These are phyloP conservation scores for Clavispora asparagi DNA, from an alignment of 805 yeast species.

Conservation along the genomic window DNA sequence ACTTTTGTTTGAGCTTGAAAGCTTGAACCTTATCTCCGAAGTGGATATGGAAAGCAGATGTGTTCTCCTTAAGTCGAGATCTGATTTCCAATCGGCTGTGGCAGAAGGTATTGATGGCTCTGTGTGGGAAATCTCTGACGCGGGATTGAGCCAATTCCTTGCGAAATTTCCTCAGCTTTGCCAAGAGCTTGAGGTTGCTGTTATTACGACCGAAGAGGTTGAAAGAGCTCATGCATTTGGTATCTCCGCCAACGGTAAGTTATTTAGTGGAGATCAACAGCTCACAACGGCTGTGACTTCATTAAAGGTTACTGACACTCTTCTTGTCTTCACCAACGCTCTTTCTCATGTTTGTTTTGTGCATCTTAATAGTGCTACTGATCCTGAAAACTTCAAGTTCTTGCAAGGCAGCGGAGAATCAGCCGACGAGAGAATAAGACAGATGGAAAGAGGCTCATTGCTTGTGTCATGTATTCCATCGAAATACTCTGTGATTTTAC, in stretches of 20 bases:
- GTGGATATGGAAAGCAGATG: slow-evolving; percentile 31
- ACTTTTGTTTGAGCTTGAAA: slow-evolving; percentile 40
- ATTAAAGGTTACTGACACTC: slow-evolving; percentile 62
- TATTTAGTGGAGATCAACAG: slow-evolving; percentile 57
- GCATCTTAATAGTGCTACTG: slow-evolving; percentile 50
- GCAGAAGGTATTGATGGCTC: slow-evolving; percentile 63
- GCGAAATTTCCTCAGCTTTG: slow-evolving; percentile 67
- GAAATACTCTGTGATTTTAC: slow-evolving; percentile 74
- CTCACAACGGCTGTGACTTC: slow-evolving; percentile 79
- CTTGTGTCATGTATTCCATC: slow-evolving; percentile 79
- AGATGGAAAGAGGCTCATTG: slow-evolving; percentile 88
- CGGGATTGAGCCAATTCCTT: slow-evolving; percentile 28
- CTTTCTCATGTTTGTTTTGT: slow-evolving; percentile 78
- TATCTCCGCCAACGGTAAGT: slow-evolving; percentile 66
- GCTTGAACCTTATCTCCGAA: neutral
- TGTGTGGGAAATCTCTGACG: slow-evolving; percentile 36
- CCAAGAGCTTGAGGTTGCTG: slow-evolving; percentile 46
- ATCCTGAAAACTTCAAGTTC: slow-evolving; percentile 29
- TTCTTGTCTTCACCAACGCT: slow-evolving; percentile 80
- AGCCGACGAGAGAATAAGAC: slow-evolving; percentile 77
- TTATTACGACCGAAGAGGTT: slow-evolving; percentile 14
- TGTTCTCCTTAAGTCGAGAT: slow-evolving; percentile 50
- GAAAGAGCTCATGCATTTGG: slow-evolving; percentile 55
- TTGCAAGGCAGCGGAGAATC: slow-evolving; percentile 17
- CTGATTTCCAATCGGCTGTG: slow-evolving; percentile 48